These are phyloP conservation scores for Geotrichum carabidarum DNA, from an alignment of 1,139 yeast genomes.

Conservation along the genomic window DNA sequence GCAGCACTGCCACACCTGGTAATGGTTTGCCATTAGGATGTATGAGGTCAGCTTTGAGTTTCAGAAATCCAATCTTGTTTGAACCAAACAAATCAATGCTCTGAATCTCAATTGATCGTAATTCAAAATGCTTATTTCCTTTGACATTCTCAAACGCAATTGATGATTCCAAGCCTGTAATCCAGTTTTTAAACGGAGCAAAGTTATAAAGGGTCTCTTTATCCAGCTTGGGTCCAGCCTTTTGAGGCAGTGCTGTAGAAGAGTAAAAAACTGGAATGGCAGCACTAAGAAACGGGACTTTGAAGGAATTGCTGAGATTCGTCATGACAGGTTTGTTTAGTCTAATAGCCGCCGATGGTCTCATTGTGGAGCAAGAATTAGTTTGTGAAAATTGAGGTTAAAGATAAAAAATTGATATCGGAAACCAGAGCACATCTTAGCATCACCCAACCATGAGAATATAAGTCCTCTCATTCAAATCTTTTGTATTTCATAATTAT, in stretches of 20 bases:
- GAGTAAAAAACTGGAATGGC: neutral
- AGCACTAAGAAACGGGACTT: neutral
- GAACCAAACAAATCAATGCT: slow-evolving; percentile 26
- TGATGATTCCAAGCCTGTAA: slow-evolving; percentile 14
- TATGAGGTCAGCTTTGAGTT: slow-evolving; percentile 25
- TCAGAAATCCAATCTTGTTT: slow-evolving; percentile 27
- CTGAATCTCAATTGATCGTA: slow-evolving; percentile 25
- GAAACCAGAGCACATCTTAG: no score
- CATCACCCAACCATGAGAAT: no score
- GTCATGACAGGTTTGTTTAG: neutral
- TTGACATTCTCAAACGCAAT: neutral
- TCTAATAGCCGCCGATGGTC: neutral
- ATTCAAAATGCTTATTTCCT: slow-evolving; percentile 3
- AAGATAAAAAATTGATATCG: no score
- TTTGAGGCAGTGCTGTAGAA: neutral
- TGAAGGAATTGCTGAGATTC: neutral
- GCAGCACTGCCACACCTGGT: slow-evolving; percentile 28
- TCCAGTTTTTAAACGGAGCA: slow-evolving; percentile 26
- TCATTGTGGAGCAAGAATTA: no score
- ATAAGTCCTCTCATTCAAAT: no score
- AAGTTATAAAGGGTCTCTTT: slow-evolving; percentile 1
- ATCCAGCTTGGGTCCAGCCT: neutral
- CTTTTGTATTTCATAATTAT: no score
- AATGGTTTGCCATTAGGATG: slow-evolving; percentile 25
- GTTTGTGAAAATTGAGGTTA: no score